phyloP scores from a whole-genome alignment of 345 rosid genomes.

The Gossypioides kirkii region DNA sequence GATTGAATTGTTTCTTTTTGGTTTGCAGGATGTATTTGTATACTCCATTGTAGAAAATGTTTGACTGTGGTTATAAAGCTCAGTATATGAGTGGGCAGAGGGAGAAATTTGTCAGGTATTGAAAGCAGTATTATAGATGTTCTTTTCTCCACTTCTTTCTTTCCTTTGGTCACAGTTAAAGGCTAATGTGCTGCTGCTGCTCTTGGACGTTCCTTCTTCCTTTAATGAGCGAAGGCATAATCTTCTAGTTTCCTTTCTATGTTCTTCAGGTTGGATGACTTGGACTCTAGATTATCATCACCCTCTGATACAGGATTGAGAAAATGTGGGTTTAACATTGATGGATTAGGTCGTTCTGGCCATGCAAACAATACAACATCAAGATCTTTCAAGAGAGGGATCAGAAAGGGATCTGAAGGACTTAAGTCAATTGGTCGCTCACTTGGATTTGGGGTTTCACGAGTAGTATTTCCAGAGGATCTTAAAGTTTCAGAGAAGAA shows the following conservation, averaged over 20 bases:
- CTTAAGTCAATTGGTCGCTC: conserved; percentile 89
- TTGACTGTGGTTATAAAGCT: conserved; percentile 55
- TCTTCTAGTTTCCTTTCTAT: conserved; percentile 6
- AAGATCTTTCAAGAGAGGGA: conserved; percentile 69
- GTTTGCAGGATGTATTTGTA: conserved; percentile 41
- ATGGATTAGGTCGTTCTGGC: conserved; percentile 44
- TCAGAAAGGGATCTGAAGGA: conserved; percentile 82
- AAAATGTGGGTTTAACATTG: conserved; percentile 64
- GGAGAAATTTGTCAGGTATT: conserved; percentile 90
- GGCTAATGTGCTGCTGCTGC: background rate
- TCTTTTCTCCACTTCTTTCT: background rate
- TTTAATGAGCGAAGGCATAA: background rate
- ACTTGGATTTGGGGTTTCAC: conserved; percentile 79
- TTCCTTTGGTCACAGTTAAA: background rate
- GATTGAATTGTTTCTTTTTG: background rate
- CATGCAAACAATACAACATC: conserved; percentile 46
- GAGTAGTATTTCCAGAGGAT: conserved; percentile 93
- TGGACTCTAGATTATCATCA: conserved; percentile 76
- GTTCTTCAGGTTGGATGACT: conserved; percentile 73
- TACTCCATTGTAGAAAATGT: conserved; percentile 49
- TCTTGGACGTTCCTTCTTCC: background rate
- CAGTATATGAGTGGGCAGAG: conserved; percentile 58
- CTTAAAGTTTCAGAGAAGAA: conserved; percentile 78
- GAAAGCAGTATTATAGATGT: background rate
- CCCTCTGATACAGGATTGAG: conserved; percentile 52